Conservation (phyloP, 2,329 filamentous ascomycete genomes). For the Botryotinia globosa region DNA sequence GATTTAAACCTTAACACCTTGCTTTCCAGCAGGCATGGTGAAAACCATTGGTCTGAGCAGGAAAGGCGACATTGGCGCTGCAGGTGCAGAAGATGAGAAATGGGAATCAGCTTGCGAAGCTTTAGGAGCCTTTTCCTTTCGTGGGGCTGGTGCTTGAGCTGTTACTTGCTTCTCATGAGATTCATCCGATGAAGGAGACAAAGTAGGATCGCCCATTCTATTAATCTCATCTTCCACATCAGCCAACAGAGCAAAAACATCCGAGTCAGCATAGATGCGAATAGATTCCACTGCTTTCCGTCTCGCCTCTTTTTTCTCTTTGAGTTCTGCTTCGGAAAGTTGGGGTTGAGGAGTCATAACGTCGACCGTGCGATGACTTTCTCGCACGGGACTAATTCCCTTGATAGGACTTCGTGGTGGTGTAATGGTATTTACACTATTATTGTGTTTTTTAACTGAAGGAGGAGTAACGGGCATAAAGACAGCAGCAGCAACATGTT, state of each 20-base stretch:
- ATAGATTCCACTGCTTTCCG: constrained; percentile 59
- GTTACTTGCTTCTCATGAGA: background rate
- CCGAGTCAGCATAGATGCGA: constrained; percentile 64
- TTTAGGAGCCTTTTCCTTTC: background rate
- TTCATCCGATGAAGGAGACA: background rate
- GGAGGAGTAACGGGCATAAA: constrained; percentile 39
- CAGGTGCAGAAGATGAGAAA: background rate
- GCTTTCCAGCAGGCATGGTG: constrained; percentile 13
- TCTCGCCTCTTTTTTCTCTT: constrained; percentile 12
- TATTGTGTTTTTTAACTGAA: no score
- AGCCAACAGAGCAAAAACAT: constrained; percentile 63
- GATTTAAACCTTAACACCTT: constrained; percentile 11
- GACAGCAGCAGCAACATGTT: constrained; percentile 73
- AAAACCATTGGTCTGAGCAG: constrained; percentile 12
- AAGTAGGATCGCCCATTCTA: constrained; percentile 36
- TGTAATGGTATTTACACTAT: constrained; percentile 23
- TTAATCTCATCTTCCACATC: constrained; percentile 64
- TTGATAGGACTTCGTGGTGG: constrained; percentile 46
- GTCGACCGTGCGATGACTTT: background rate
- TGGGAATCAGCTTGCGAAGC: background rate
- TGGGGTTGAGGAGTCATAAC: background rate
- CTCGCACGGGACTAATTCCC: background rate
- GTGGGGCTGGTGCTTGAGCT: background rate
- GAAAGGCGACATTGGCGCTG: constrained; percentile 3
- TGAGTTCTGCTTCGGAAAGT: background rate